phyloP scores from a whole-genome alignment of 768 basidiomycete genomes.

The Tephrocybe sp. region DNA sequence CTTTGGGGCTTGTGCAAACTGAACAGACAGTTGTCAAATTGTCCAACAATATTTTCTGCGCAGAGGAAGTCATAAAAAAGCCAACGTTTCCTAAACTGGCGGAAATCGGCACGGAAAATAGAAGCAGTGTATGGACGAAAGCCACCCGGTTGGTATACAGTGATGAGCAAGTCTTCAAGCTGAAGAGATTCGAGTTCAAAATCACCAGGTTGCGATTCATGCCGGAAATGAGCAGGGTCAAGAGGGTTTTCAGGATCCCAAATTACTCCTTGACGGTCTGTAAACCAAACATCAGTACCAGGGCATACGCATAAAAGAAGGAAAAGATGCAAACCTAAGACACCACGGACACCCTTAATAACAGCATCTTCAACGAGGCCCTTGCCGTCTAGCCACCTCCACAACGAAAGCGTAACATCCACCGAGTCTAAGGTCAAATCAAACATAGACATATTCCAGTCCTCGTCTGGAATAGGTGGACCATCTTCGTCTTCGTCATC shows the following conservation, averaged over 20 bases:
- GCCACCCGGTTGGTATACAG: slow-evolving; percentile 88
- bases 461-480: slow-evolving; percentile 34
- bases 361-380: slow-evolving; percentile 90
- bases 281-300: slow-evolving; percentile 1
- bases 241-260: slow-evolving; percentile 84
- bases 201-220: slow-evolving; percentile 71
- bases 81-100: slow-evolving; percentile 87
- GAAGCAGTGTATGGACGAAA: slow-evolving; percentile 92
- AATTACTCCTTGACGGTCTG: slow-evolving; percentile 83
- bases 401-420: slow-evolving; percentile 89
- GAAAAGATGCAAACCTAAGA: slow-evolving; percentile 60
- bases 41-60: slow-evolving; percentile 96
- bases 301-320: not conserved
- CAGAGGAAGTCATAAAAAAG: slow-evolving; percentile 90
- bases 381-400: slow-evolving; percentile 94
- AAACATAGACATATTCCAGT: slow-evolving; percentile 83
- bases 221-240: slow-evolving; percentile 80
- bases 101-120: slow-evolving; percentile 90
- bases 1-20: slow-evolving; percentile 96
- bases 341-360: slow-evolving; percentile 91
- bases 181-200: slow-evolving; percentile 90
- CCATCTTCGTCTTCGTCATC: slow-evolving; percentile 58
- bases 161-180: slow-evolving; percentile 90
- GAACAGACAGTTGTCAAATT: slow-evolving; percentile 96
- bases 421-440: slow-evolving; percentile 93